A percentile compares a stretch with the other conserved stretches of the same genome.
Conservation (phyloP, 2,329 filamentous ascomycete genomes). For the Graphilbum ipis-grandicollis region DNA sequence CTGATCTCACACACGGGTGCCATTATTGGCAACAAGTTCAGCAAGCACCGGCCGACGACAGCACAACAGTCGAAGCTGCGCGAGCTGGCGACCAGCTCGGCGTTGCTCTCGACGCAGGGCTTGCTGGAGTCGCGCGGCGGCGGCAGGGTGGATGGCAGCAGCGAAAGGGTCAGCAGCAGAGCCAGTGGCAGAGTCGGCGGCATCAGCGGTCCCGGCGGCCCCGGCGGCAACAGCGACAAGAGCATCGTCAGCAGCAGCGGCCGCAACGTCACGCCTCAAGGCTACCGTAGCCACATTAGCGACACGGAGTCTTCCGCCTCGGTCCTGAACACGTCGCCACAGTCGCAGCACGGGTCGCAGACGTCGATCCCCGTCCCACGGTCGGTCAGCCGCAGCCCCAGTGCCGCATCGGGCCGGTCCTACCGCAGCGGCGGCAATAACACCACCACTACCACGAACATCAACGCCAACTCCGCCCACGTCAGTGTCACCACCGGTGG, state of each 20-base stretch:
- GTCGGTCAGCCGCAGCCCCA: constrained; percentile 34
- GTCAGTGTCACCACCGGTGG: not conserved
- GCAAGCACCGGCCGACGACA: constrained; percentile 65
- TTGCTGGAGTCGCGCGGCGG: constrained; percentile 23
- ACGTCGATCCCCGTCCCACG: constrained; percentile 27
- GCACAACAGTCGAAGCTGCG: constrained; percentile 64
- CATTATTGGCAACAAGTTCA: constrained; percentile 95
- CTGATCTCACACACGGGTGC: constrained; percentile 90
- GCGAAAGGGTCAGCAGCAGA: no score
- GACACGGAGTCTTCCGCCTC: constrained; percentile 18
- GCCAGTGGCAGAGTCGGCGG: constrained; percentile 19
- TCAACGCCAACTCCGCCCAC: not conserved
- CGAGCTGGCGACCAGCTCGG: constrained; percentile 66
- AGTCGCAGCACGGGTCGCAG: constrained; percentile 31
- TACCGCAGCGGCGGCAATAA: constrained; percentile 13
- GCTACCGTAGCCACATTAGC: no score
- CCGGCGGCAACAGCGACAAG: constrained; percentile 12
- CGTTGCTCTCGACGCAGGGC: constrained; percentile 34
- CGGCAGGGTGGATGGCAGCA: no score
- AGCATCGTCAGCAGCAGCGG: not conserved
- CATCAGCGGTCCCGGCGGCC: constrained; percentile 35
- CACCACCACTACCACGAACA: not conserved
- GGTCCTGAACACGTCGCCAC: constrained; percentile 39
- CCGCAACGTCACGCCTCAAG: not conserved
- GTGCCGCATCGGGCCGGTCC: constrained; percentile 29